Evolutionary conservation across 176 grass and related monocot species (phyloP).

Genomic region (Pontederia paniculata): DNA sequence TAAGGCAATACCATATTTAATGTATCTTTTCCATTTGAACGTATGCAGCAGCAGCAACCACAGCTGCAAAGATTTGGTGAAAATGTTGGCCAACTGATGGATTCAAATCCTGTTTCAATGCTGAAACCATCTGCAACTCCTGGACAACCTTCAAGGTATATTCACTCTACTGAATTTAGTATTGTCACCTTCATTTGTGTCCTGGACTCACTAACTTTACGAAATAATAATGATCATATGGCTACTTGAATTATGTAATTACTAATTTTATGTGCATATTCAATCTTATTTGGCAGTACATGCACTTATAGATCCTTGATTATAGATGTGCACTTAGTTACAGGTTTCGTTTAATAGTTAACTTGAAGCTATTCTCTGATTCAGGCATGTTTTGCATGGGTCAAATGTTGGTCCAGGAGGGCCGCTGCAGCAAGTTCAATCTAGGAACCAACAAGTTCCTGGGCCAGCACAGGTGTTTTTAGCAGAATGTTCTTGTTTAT

Average conservation of each 20-base stretch:
- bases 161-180: not conserved
- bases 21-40: no score
- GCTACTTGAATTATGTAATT: no score
- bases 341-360: not conserved
- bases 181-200: no score
- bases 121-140: constrained; percentile 62
- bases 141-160: constrained; percentile 81
- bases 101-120: constrained; percentile 55
- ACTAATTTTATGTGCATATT: no score
- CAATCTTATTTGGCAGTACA: no score
- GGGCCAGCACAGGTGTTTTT: constrained; percentile 54
- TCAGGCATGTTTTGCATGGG: constrained; percentile 89
- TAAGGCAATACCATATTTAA: no score
- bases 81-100: constrained; percentile 61
- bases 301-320: not conserved
- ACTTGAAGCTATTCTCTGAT: not conserved
- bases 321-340: not conserved
- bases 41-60: no score
- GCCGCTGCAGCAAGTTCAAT: constrained; percentile 66
- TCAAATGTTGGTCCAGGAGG: constrained; percentile 54
- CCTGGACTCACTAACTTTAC: no score
- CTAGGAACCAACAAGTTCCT: constrained; percentile 71
- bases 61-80: constrained; percentile 81
- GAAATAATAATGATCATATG: no score
- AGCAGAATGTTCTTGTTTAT: not conserved